These are phyloP conservation scores for Cavenderia fasciculata DNA, from an alignment of 78 protist genomes.

Conservation along the genomic window DNA sequence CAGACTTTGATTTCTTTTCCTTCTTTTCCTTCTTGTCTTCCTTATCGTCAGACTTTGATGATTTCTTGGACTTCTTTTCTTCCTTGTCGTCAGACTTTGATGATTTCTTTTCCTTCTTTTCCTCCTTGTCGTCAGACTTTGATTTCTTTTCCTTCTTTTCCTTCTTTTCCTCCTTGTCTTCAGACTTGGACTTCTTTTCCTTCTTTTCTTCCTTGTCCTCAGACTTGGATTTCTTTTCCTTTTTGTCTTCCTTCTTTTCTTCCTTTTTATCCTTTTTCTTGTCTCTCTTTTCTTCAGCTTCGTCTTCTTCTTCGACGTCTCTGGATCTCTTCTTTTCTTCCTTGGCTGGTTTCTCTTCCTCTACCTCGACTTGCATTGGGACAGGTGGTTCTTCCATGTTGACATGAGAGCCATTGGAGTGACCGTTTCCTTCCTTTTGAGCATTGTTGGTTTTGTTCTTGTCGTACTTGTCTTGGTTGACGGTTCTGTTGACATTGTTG, in stretches of 20 bases:
- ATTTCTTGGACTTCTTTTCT: conserved; percentile 60
- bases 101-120: conserved; percentile 6
- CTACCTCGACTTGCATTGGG: conserved; percentile 6
- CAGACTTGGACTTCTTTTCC: background rate
- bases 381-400: too few species aligned
- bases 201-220: conserved; percentile 44
- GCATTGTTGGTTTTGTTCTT: conserved; percentile 4
- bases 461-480: conserved; percentile 5
- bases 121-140: background rate
- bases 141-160: conserved; percentile 19
- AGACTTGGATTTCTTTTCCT: conserved; percentile 2
- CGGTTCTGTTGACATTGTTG: conserved; percentile 13
- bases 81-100: background rate
- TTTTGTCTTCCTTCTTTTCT: background rate
- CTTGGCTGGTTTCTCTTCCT: background rate
- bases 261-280: background rate
- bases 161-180: background rate
- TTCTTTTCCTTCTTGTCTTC: conserved; percentile 16
- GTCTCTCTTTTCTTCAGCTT: background rate
- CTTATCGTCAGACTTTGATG: background rate
- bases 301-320: background rate
- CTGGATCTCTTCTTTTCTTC: conserved; percentile 10
- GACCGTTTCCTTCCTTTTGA: conserved; percentile 14
- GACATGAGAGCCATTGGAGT: background rate
- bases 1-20: background rate